These are phyloP conservation scores for Pseudotsuga menziesii DNA, from an alignment of 75 land plant genomes.

Conservation along the genomic window DNA sequence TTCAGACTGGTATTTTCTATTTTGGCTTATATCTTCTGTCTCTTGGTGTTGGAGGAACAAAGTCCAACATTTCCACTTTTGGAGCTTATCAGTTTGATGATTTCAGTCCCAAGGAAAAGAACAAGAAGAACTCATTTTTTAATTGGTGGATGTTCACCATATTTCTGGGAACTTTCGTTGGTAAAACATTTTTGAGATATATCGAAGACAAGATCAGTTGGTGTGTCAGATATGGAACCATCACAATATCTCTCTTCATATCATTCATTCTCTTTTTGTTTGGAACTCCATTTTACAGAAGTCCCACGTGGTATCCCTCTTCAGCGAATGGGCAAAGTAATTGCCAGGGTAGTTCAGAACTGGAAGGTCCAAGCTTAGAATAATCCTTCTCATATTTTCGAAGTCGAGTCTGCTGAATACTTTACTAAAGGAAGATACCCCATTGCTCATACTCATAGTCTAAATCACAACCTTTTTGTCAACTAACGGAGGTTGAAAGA, in stretches of 20 bases:
- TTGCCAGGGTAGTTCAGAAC: constrained; percentile 39
- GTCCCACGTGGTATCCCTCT: constrained; percentile 46
- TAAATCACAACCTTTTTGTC: background rate
- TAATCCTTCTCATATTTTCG: constrained; percentile 53
- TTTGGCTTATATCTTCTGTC: constrained; percentile 20
- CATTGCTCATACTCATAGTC: background rate
- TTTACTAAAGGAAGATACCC: background rate
- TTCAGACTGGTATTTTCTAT: constrained; percentile 37
- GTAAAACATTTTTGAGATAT: constrained; percentile 65
- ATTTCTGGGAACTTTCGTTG: constrained; percentile 60
- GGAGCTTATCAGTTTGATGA: constrained; percentile 48
- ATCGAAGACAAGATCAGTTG: constrained; percentile 80
- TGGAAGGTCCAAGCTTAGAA: constrained; percentile 19
- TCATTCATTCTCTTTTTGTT: constrained; percentile 62
- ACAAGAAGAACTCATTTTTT: constrained; percentile 36
- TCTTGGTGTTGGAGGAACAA: constrained; percentile 34
- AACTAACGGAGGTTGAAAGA: background rate
- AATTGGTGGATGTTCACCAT: constrained; percentile 94
- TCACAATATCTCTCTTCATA: constrained; percentile 55
- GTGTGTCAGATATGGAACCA: constrained; percentile 82
- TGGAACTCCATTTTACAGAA: constrained; percentile 69
- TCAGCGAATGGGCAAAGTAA: constrained; percentile 41
- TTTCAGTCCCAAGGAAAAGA: constrained; percentile 18
- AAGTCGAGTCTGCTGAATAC: constrained; percentile 26
- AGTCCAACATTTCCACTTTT: constrained; percentile 39